Conservation (phyloP, 73 alveolate genomes). For the Paramecium sexaurelia region DNA sequence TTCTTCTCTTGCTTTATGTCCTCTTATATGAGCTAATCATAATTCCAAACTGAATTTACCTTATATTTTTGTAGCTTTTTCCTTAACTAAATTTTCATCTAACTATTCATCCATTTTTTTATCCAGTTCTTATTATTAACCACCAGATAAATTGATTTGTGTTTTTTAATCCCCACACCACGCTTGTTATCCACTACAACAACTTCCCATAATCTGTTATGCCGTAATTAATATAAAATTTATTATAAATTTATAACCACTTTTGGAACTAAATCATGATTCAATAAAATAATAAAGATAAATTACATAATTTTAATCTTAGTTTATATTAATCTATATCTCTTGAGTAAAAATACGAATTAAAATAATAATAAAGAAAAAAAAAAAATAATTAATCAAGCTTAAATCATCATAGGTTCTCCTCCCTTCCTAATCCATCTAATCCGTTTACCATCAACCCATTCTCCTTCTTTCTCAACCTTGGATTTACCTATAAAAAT, state of each 20-base stretch:
- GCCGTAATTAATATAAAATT: neutral
- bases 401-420: neutral
- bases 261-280: slow-evolving; percentile 22
- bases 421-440: slow-evolving; percentile 56
- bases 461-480: slow-evolving; percentile 73
- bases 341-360: too few relatives aligned
- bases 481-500: slow-evolving; percentile 55
- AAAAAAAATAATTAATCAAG: neutral
- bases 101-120: neutral
- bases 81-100: neutral
- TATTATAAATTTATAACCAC: neutral
- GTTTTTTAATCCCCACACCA: neutral
- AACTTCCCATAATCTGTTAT: slow-evolving; percentile 57
- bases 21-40: slow-evolving; percentile 2
- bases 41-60: neutral
- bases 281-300: too few relatives aligned
- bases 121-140: neutral
- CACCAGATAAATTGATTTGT: neutral
- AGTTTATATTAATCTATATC: neutral
- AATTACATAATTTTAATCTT: neutral
- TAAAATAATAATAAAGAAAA: neutral
- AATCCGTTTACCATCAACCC: slow-evolving; percentile 72
- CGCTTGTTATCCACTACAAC: slow-evolving; percentile 46
- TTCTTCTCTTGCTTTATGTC: slow-evolving; percentile 9
- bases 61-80: slow-evolving; percentile 21